These are phyloP conservation scores for Cryptosporidium baileyi DNA, from an alignment of 169 alveolate genomes.

Conservation along the genomic window DNA sequence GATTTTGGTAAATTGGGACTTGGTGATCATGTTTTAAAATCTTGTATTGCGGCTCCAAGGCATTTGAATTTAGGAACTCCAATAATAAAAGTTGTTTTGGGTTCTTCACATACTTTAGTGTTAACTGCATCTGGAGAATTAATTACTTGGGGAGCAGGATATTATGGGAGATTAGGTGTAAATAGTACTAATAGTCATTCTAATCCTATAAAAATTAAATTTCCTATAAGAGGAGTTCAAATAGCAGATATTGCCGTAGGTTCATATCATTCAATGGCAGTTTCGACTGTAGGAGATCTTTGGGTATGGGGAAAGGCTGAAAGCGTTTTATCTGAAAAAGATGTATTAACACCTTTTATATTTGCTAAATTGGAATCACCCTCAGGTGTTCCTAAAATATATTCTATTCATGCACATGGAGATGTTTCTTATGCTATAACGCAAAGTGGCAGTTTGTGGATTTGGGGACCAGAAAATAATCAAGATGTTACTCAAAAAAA, in stretches of 20 bases:
- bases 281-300: conserved; percentile 71
- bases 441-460: conserved; percentile 21
- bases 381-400: conserved; percentile 64
- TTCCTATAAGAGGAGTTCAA: conserved; percentile 66
- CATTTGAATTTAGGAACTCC: conserved; percentile 74
- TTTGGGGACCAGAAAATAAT: conserved; percentile 33
- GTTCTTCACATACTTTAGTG: conserved; percentile 80
- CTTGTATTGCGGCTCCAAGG: conserved; percentile 80
- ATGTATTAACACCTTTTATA: conserved; percentile 41
- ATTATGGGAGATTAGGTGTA: conserved; percentile 77
- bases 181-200: conserved; percentile 67
- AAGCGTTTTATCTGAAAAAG: conserved; percentile 2
- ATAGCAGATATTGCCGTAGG: conserved; percentile 73
- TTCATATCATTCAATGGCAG: conserved; percentile 70
- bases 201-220: conserved; percentile 68
- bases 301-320: conserved; percentile 75
- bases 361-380: conserved; percentile 72
- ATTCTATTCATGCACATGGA: conserved; percentile 17
- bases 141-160: conserved; percentile 85
- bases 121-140: conserved; percentile 77
- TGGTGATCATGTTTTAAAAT: conserved; percentile 77
- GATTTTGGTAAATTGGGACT: conserved; percentile 87
- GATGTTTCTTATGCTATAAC: conserved; percentile 56
- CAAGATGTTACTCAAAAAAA: not conserved
- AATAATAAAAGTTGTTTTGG: conserved; percentile 81